Evolutionary conservation across 495 filamentous ascomycete genomes (phyloP), one percentile per base, ranked within the genome.

Genomic region (Copromyces sp.): DNA sequence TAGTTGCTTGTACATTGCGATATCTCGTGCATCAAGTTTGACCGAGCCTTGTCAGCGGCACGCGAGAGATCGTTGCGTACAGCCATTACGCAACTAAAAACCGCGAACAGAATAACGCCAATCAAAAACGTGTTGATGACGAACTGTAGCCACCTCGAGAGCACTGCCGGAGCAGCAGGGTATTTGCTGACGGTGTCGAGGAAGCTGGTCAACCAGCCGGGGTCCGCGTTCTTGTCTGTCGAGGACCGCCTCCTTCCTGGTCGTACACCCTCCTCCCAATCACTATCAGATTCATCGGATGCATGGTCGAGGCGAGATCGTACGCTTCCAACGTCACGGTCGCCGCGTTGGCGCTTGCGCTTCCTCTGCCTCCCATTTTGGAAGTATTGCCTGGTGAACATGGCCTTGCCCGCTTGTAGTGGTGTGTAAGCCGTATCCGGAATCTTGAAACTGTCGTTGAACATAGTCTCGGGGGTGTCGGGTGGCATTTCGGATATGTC

Each of bases 81-180:
- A 7, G 93, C 89, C 29, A 84, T 79, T 75, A 91, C 87, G 80
- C 94, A 88, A 17, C 85, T 84, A 76, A 89, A 93, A 40, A 94
- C 82, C n/a, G 91, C 83, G 79, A 90, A 94, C 24, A 95, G 84
- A 11, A 89, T 84, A 11, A 89, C 81, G 47, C 86, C 82, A 11
- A 93, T 87, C 5, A 97, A 83, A 73, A 91, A 85, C 73, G 92
- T 73, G 78, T 97, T 98, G 77, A 97, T 89, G 9, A 87, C 80
- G 47, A 98, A 85, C 74, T 95, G 92, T 14, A 93, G 83, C 87
- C 94, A 99, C 80, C 88, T 91, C 38, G 93, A 94, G 29, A 98
- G 83, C 69, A 97, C 92, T 70, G 90, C 87, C 6, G 95, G 95
- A n/a, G 97, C 88, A 75, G 90, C 88, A 0, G 94, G 94, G 78